A percentile compares a stretch with the other conserved stretches of the same genome.
These are phyloP conservation scores for Ceratobasidium sp. DNA, from an alignment of 1,284 basidiomycete species.

Conservation along the genomic window DNA sequence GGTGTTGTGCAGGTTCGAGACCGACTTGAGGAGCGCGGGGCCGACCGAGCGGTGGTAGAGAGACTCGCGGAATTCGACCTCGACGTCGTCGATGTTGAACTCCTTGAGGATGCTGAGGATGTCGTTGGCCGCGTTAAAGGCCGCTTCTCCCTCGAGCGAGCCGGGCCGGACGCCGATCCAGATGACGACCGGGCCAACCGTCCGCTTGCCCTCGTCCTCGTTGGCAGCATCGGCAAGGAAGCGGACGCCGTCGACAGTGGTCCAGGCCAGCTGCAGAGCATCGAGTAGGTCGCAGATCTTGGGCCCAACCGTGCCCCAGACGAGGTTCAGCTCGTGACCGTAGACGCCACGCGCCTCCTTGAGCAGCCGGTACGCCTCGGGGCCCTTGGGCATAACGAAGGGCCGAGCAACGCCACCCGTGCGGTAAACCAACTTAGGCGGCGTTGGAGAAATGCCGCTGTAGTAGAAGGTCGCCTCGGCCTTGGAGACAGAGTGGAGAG, in stretches of 20 bases:
- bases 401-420: constrained; percentile 52
- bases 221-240: no score
- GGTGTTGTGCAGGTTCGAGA: constrained; percentile 42
- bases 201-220: constrained; percentile 50
- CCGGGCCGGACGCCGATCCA: constrained; percentile 53
- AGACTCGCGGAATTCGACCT: constrained; percentile 44
- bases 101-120: constrained; percentile 51
- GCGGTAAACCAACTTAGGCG: no score
- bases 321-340: constrained; percentile 52
- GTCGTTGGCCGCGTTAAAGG: constrained; percentile 50
- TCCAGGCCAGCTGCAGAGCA: constrained; percentile 51
- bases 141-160: constrained; percentile 52
- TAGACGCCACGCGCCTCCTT: constrained; percentile 56
- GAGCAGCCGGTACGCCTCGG: constrained; percentile 51
- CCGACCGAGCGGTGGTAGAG: constrained; percentile 44
- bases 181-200: constrained; percentile 51
- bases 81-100: constrained; percentile 51
- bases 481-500: no score
- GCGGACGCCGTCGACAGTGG: constrained; percentile 53
- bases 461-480: no score
- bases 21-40: constrained; percentile 41
- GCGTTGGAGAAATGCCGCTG: no score
- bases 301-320: constrained; percentile 51
- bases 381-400: constrained; percentile 52
- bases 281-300: constrained; percentile 53